Conservation (phyloP, 2,329 filamentous ascomycete genomes). For the Penicillium crustosum region DNA sequence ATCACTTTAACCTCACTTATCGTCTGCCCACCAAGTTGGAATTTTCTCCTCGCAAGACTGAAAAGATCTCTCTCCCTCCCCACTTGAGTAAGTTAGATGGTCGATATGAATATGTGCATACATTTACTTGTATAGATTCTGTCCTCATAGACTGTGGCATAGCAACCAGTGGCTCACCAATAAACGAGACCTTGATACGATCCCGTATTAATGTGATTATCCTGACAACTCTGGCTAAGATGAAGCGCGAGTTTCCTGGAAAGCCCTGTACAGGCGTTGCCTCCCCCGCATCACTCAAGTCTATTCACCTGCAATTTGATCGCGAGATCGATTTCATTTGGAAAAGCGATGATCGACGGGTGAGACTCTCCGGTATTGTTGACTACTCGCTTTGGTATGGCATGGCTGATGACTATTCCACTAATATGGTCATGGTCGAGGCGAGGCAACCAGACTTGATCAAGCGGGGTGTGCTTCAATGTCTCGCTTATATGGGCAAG, state of each 20-base stretch:
- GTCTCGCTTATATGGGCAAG: neutral
- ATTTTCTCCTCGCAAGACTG: neutral
- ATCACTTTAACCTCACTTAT: neutral
- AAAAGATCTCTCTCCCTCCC: neutral
- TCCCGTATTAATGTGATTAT: neutral
- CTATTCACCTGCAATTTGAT: neutral
- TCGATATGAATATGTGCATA: neutral
- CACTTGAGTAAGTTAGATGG: neutral
- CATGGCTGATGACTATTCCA: neutral
- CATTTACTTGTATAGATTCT: neutral
- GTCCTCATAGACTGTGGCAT: neutral
- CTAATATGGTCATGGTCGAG: neutral
- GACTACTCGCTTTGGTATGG: neutral
- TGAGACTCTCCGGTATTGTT: neutral
- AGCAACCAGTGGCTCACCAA: neutral
- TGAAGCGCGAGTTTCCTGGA: neutral
- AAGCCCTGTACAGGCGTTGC: neutral
- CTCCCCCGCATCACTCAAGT: neutral
- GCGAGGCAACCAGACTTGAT: neutral
- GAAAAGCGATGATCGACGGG: neutral
- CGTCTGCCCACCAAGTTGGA: neutral
- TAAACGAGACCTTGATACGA: neutral
- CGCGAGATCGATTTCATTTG: neutral
- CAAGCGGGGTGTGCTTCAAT: neutral
- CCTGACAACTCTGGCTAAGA: neutral